A percentile compares a stretch with the other conserved stretches of the same genome.
phyloP scores from a whole-genome alignment of 2,329 filamentous ascomycete species.

The Zasmidium cellare region DNA sequence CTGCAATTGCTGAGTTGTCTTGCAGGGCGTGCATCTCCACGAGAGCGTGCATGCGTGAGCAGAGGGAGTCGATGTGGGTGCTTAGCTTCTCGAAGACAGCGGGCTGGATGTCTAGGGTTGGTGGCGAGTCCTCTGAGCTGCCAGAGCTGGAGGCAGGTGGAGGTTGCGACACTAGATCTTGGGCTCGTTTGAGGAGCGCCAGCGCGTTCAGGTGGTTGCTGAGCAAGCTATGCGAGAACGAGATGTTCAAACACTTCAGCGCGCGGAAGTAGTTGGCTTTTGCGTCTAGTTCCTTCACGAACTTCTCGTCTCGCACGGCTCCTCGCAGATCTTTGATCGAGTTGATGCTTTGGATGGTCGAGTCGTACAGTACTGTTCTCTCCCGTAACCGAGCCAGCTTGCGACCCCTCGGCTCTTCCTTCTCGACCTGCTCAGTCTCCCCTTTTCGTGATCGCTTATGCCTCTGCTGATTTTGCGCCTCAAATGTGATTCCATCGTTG shows the following conservation, averaged over 20 bases:
- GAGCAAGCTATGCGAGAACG: constrained; percentile 76
- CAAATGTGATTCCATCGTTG: constrained; percentile 70
- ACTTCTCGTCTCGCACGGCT: constrained; percentile 76
- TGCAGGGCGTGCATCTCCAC: constrained; percentile 74
- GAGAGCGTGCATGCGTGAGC: constrained; percentile 79
- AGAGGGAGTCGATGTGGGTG: constrained; percentile 65
- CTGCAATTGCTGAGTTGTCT: constrained; percentile 49
- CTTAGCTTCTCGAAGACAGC: constrained; percentile 61
- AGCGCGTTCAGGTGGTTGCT: constrained; percentile 75
- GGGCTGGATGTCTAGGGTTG: constrained; percentile 67
- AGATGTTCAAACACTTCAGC: constrained; percentile 83
- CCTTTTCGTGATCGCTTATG: constrained; percentile 52
- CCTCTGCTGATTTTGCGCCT: constrained; percentile 55
- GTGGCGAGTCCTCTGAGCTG: constrained; percentile 47
- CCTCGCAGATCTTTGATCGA: constrained; percentile 87
- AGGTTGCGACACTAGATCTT: constrained; percentile 56
- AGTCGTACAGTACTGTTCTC: constrained; percentile 85
- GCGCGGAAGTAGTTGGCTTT: constrained; percentile 84
- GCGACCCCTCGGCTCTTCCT: constrained; percentile 69
- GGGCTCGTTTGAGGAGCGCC: constrained; percentile 76
- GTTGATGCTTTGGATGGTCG: constrained; percentile 85
- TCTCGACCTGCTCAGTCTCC: constrained; percentile 46
- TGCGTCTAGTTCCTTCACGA: constrained; percentile 75
- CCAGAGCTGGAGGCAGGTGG: constrained; percentile 22
- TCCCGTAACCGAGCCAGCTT: constrained; percentile 81